Percentiles rank a stretch among this genome's conserved stretches.
These are phyloP conservation scores for Leccinum disarticulatum DNA, from an alignment of 768 basidiomycete genomes.

Conservation along the genomic window DNA sequence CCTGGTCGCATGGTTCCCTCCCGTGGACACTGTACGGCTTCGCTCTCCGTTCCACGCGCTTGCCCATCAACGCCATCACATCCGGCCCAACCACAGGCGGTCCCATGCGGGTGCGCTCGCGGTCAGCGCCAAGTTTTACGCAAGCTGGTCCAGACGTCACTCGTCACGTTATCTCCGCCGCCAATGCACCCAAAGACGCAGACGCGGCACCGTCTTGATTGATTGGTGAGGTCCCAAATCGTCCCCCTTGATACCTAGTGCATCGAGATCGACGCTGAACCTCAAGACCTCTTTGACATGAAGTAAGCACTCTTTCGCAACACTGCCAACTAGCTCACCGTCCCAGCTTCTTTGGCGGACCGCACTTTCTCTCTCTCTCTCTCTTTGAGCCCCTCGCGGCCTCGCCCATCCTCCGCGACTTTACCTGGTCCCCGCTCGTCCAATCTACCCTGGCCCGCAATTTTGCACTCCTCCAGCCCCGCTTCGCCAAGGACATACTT, in stretches of 20 bases:
- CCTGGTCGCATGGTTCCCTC: slow-evolving; percentile 54
- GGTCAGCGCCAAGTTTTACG: slow-evolving; percentile 50
- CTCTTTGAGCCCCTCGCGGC: slow-evolving; percentile 42
- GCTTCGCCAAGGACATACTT: slow-evolving; percentile 25
- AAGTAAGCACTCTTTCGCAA: slow-evolving; percentile 35
- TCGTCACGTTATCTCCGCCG: slow-evolving; percentile 36
- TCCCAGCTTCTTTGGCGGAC: slow-evolving; percentile 46
- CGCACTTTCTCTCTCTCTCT: slow-evolving; percentile 41
- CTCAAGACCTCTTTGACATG: slow-evolving; percentile 46
- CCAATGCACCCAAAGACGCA: slow-evolving; percentile 35
- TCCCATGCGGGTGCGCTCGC: slow-evolving; percentile 35
- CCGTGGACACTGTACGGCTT: slow-evolving; percentile 57
- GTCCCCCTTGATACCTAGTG: slow-evolving; percentile 36
- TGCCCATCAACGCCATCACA: slow-evolving; percentile 61
- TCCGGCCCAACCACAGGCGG: slow-evolving; percentile 57
- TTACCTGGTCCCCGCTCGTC: slow-evolving; percentile 56
- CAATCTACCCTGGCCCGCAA: slow-evolving; percentile 49
- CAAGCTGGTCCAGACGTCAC: slow-evolving; percentile 27
- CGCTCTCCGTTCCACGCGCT: slow-evolving; percentile 47
- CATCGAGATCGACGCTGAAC: slow-evolving; percentile 44
- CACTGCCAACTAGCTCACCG: neutral
- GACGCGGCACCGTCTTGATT: slow-evolving; percentile 45
- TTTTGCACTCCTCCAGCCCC: slow-evolving; percentile 41
- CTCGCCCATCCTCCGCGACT: slow-evolving; percentile 51
- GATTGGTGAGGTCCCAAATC: slow-evolving; percentile 49